Base-by-base conservation (phyloP, 129 eudicot species). In the Ambrosia artemisiifolia region DNA sequence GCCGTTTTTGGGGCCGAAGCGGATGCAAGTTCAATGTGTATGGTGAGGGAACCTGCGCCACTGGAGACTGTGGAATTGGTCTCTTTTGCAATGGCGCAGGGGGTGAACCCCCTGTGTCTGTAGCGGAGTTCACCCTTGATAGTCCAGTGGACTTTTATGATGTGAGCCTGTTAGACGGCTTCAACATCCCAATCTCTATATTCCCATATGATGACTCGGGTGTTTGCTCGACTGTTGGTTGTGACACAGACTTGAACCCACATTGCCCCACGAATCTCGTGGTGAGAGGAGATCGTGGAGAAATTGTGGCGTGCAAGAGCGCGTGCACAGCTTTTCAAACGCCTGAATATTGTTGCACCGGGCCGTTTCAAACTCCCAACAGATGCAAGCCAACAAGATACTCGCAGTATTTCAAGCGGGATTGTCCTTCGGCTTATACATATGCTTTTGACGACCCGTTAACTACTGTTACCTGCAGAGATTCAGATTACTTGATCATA, bases 1-100 rank as follows among this genome's bases (percentile, higher is more conserved):
- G 68, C 0, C 47, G 68, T 7, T 63, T 63, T 63, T 63, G 68
- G 68, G 68, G 68, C 32, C 68, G 68, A 7, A 63, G 7, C 68
- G 68, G 68, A 36, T 63, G 68, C 68, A 36, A 10, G 13, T 63
- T 63, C 14, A 63, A 63, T 36, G 68, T 63, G 35, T 63, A 63
- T 35, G 68, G 68, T 34, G 68, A 63, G 48, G 68, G 68, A 36
- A 63, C 68, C 30, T 63, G 68, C 48, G 11, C 68, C 68, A 63
- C 68, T 3, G 68, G 68, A 63, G 68, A 63, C 68, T 63, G 68
- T 36, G 68, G 67, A 3, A 63, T 7, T 14, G 68, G 68, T 63
- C 68, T 63, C 48, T 63, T 5, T 11, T 63, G 68, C 68, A 63
- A 63, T 36, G 68, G 68, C 10, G 68, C 68, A 36, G 24, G 48